Conservation (phyloP, 2,329 filamentous ascomycete genomes). For the Colletotrichum sublineola region DNA sequence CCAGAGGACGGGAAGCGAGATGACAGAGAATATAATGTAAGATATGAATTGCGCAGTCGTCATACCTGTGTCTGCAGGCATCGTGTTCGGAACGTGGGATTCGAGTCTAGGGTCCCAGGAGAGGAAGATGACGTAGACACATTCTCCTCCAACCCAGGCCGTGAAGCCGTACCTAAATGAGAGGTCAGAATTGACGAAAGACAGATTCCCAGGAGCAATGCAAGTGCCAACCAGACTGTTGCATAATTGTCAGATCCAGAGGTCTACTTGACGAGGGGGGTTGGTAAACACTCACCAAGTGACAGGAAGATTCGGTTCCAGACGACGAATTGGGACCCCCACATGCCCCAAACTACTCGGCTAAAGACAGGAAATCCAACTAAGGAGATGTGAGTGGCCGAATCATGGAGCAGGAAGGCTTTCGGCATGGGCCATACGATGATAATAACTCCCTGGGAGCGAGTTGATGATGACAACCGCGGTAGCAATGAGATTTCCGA, state of each 20-base stretch:
- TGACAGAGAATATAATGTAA: slow-evolving; percentile 59
- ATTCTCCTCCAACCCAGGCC: slow-evolving; percentile 62
- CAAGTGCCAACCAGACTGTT: slow-evolving; percentile 45
- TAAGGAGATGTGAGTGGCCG: slow-evolving; percentile 1
- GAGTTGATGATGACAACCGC: slow-evolving; percentile 58
- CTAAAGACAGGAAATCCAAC: slow-evolving; percentile 52
- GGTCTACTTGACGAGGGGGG: no score
- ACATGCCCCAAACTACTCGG: slow-evolving; percentile 51
- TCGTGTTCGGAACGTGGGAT: slow-evolving; percentile 56
- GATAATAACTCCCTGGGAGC: slow-evolving; percentile 57
- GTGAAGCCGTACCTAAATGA: slow-evolving; percentile 57
- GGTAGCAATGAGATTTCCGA: slow-evolving; percentile 56
- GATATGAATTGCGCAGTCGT: slow-evolving; percentile 59
- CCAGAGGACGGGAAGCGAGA: slow-evolving; percentile 59
- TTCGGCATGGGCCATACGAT: slow-evolving; percentile 48
- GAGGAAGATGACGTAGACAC: slow-evolving; percentile 59
- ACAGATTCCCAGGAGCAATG: no score
- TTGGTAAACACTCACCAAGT: slow-evolving; percentile 44
- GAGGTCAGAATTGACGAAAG: no score
- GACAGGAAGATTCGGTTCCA: slow-evolving; percentile 58
- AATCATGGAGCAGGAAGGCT: no score
- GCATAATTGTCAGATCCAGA: no score
- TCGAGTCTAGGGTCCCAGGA: slow-evolving; percentile 60
- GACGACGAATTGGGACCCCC: slow-evolving; percentile 45
- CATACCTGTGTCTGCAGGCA: slow-evolving; percentile 57